Conservation (phyloP, 2,329 filamentous ascomycete genomes). For the Biscogniauxia sp. region DNA sequence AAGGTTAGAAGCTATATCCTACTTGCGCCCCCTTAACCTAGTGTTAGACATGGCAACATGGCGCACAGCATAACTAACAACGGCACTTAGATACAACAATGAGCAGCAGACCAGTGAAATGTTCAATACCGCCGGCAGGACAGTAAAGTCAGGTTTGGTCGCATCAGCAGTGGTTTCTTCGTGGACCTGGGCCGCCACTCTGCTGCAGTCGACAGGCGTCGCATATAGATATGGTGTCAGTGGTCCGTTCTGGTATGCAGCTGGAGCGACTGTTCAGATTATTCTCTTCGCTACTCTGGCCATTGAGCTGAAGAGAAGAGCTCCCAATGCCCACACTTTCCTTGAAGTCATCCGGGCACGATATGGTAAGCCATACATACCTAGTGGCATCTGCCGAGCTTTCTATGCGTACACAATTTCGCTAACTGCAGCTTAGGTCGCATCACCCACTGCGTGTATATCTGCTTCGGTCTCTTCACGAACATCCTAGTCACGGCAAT, state of each 20-base stretch:
- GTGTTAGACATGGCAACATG: too few species aligned
- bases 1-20: slow-evolving; percentile 37
- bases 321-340: slow-evolving; percentile 80
- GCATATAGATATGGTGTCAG: slow-evolving; percentile 75
- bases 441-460: slow-evolving; percentile 70
- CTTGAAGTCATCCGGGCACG: slow-evolving; percentile 79
- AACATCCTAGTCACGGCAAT: slow-evolving; percentile 84
- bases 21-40: not conserved
- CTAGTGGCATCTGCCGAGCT: too few species aligned
- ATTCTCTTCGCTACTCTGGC: slow-evolving; percentile 84
- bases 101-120: slow-evolving; percentile 86
- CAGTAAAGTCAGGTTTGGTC: slow-evolving; percentile 82
- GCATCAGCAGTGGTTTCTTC: slow-evolving; percentile 82
- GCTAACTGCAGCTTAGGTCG: slow-evolving; percentile 1
- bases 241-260: slow-evolving; percentile 59
- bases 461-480: slow-evolving; percentile 75
- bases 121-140: slow-evolving; percentile 82
- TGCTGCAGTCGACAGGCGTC: slow-evolving; percentile 72
- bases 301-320: slow-evolving; percentile 80
- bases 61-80: not conserved
- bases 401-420: not conserved
- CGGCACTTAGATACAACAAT: slow-evolving; percentile 34
- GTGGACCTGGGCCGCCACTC: slow-evolving; percentile 86
- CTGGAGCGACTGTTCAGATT: slow-evolving; percentile 75
- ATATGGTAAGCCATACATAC: slow-evolving; percentile 55